phyloP scores from a whole-genome alignment of 192 early-diverging fungal genomes.

The Gonapodya sp. region DNA sequence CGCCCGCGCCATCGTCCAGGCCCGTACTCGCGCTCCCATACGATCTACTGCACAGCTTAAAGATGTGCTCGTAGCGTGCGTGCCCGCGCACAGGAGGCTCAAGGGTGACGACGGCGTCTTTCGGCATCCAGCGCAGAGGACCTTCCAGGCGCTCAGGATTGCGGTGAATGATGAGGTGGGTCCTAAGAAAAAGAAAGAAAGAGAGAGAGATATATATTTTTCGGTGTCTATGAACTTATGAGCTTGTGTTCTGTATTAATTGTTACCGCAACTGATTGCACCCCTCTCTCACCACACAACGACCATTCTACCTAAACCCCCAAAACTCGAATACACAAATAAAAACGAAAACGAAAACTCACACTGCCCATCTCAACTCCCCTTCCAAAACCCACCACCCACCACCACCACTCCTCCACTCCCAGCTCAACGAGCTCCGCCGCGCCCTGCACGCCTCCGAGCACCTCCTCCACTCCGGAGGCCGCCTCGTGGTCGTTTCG shows the following conservation, averaged over 20 bases:
- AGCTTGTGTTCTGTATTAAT: too few relatives aligned
- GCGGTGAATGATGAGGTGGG: constrained; percentile 60
- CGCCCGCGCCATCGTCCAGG: constrained; percentile 47
- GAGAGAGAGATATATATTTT: too few relatives aligned
- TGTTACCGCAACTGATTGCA: too few relatives aligned
- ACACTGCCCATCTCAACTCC: background rate
- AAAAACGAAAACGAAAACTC: background rate
- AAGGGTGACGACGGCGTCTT: constrained; percentile 32
- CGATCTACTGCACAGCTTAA: constrained; percentile 46
- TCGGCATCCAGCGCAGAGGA: constrained; percentile 40
- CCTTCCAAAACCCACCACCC: background rate
- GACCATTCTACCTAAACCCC: too few relatives aligned
- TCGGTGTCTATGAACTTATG: too few relatives aligned
- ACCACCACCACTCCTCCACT: background rate
- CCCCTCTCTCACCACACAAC: too few relatives aligned
- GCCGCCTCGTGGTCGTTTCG: constrained; percentile 47
- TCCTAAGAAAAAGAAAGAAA: too few relatives aligned
- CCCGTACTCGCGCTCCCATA: constrained; percentile 36
- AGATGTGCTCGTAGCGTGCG: constrained; percentile 35
- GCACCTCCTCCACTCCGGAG: constrained; percentile 37
- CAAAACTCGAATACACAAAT: too few relatives aligned
- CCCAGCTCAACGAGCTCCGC: constrained; percentile 41
- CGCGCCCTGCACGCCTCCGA: constrained; percentile 39
- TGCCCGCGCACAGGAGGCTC: constrained; percentile 30
- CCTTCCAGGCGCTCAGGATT: constrained; percentile 54